Base-by-base conservation (phyloP, 2,329 filamentous ascomycete species). In the Calonectria henricotiae region DNA sequence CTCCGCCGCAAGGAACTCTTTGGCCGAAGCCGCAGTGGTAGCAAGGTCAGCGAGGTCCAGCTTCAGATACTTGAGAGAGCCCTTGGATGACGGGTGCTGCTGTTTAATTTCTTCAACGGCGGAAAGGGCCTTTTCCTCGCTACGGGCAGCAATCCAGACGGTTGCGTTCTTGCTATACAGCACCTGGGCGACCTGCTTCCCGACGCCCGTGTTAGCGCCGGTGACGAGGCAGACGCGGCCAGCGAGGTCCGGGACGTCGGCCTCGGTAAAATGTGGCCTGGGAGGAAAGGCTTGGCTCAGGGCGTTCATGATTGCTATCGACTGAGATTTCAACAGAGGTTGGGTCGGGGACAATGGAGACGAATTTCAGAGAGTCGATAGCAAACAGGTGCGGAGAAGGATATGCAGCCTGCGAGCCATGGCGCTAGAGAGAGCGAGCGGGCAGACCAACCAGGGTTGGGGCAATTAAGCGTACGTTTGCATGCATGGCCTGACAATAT, bases 221-320 rank as follows among this genome's bases (percentile, higher is more conserved):
- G 82, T 91, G 17, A 91, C 85, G 69, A 91, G 83, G 79, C 83
- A 85, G 39, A 93, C 91, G 92, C 75, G 77, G 20, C 67, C 71
- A 4, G 73, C 73, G 35, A 78, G 76, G 46, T 79, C 77, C 0
- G 94, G 93, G 30, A 97, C 88, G 77, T 97, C 93, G 79, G 95
- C 27, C 44, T 79, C 77, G 1, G 72, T 78, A 61, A 77, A 77
- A 27, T 66, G 51, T 9, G 77, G 77, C 30, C 73, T 76, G 1
- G 75, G 71, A 5, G 77, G 77, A 12, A 76, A 77, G 2, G 68
- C 70, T 62, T 78, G 75, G 39, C 67, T 69, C 15, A 77, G 47
- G 43, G 68, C 62, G 25, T 77, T 62, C 69, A 71, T 68, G 5
- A 32, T 68, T 46, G 35, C 35, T 37, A 13, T 13, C 12, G 9